Conservation (phyloP, 1,284 basidiomycete genomes). For the Somion occarium region DNA sequence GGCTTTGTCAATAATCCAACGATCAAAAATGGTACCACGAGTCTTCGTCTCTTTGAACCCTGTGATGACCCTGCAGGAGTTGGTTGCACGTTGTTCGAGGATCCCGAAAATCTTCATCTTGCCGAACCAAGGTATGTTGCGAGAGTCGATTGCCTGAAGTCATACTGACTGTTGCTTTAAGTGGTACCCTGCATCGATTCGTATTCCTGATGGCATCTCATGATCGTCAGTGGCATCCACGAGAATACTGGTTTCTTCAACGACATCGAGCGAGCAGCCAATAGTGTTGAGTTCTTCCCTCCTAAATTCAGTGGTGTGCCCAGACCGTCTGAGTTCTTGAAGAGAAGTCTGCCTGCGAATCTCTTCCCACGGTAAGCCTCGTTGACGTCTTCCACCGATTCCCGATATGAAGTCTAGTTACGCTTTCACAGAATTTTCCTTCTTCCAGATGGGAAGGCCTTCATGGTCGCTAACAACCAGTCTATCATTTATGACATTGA, state of each 20-base stretch:
- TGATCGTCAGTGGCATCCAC: constrained; percentile 39
- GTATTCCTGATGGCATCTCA: constrained; percentile 38
- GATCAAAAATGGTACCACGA: constrained; percentile 31
- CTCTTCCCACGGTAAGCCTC: constrained; percentile 22
- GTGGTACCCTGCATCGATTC: constrained; percentile 41
- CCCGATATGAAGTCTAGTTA: not conserved
- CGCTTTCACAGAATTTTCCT: constrained; percentile 16
- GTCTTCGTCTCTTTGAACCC: constrained; percentile 34
- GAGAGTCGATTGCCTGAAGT: not conserved
- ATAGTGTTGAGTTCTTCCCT: constrained; percentile 40
- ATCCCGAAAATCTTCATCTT: constrained; percentile 33
- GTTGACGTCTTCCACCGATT: not conserved
- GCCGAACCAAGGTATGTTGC: constrained; percentile 14
- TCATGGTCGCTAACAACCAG: constrained; percentile 43
- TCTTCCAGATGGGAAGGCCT: constrained; percentile 34
- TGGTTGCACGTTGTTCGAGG: constrained; percentile 37
- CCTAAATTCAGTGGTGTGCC: constrained; percentile 40
- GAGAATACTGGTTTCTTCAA: constrained; percentile 7
- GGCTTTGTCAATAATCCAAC: constrained; percentile 35
- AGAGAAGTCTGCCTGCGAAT: constrained; percentile 20
- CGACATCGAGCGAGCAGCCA: not conserved
- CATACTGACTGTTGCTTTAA: constrained; percentile 22
- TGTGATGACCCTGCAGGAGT: constrained; percentile 32
- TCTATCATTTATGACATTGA: constrained; percentile 38
- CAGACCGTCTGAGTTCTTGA: constrained; percentile 43